Percentiles rank a stretch among this genome's conserved stretches.
phyloP scores from a whole-genome alignment of 352 stramenopile genomes.

The Vaucheria bursata region DNA sequence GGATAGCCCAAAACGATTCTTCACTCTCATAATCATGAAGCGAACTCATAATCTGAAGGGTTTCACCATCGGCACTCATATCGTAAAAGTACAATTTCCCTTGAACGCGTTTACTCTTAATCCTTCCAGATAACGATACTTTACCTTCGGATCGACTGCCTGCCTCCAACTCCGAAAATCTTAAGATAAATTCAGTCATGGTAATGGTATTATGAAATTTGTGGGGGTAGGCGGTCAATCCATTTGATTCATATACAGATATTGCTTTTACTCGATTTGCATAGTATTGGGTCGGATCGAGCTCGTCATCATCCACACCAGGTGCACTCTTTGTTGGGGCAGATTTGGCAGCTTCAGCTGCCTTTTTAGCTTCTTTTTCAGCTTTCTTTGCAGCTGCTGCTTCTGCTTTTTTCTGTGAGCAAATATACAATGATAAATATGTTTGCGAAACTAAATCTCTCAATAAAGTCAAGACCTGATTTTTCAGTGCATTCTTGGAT shows the following conservation, averaged over 20 bases:
- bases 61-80: constrained; percentile 61
- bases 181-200: constrained; percentile 82
- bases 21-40: constrained; percentile 61
- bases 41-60: constrained; percentile 87
- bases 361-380: constrained; percentile 53
- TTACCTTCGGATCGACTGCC: constrained; percentile 68
- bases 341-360: constrained; percentile 13
- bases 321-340: constrained; percentile 57
- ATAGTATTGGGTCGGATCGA: constrained; percentile 96
- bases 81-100: constrained; percentile 98
- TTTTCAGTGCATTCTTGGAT: constrained; percentile 97
- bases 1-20: constrained; percentile 61
- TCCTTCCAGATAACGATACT: constrained; percentile 83
- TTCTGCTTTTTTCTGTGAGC: constrained; percentile 66
- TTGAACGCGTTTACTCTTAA: constrained; percentile 86
- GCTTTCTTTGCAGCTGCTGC: constrained; percentile 82
- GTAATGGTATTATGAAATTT: constrained; percentile 91
- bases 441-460: not conserved
- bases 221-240: constrained; percentile 91
- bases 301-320: constrained; percentile 75
- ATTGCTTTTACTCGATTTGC: constrained; percentile 67
- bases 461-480: constrained; percentile 59
- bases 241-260: constrained; percentile 73
- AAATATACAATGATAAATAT: constrained; percentile 5
- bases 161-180: constrained; percentile 67